Evolutionary conservation across 305 asterid species (phyloP).

Genomic region (Solanum aculeatissimum): DNA sequence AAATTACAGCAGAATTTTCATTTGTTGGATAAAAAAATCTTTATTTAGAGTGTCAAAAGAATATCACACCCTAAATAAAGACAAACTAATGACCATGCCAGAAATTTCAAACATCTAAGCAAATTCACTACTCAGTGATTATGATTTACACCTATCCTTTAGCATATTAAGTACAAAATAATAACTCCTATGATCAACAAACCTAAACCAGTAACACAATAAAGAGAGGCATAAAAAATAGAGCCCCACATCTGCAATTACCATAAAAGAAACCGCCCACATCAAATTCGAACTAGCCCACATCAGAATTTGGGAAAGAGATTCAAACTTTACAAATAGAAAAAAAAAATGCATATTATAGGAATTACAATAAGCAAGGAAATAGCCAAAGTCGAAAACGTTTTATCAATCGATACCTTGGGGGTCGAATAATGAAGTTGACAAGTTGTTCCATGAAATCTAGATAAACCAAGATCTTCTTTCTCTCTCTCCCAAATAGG

Average conservation of each 20-base stretch:
- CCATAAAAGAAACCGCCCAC: background rate
- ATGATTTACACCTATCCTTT: background rate
- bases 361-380: background rate
- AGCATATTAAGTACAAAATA: background rate
- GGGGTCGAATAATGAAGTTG: conserved; percentile 94
- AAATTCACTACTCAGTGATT: background rate
- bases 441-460: conserved; percentile 84
- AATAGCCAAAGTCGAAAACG: background rate
- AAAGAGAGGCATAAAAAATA: background rate
- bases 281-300: conserved; percentile 15
- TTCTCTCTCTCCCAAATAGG: background rate
- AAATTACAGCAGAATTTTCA: background rate
- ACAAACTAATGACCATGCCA: background rate
- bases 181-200: background rate
- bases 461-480: conserved; percentile 26
- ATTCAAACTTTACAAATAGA: conserved; percentile 23
- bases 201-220: background rate
- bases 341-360: background rate
- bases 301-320: conserved; percentile 15
- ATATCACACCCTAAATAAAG: background rate
- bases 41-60: background rate
- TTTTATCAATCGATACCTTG: conserved; percentile 40
- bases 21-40: background rate
- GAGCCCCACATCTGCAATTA: background rate
- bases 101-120: background rate